A percentile compares a stretch with the other conserved stretches of the same genome.
Evolutionary conservation across 192 early-diverging fungal genomes (phyloP).

Genomic region (Umbelopsis sp.): DNA sequence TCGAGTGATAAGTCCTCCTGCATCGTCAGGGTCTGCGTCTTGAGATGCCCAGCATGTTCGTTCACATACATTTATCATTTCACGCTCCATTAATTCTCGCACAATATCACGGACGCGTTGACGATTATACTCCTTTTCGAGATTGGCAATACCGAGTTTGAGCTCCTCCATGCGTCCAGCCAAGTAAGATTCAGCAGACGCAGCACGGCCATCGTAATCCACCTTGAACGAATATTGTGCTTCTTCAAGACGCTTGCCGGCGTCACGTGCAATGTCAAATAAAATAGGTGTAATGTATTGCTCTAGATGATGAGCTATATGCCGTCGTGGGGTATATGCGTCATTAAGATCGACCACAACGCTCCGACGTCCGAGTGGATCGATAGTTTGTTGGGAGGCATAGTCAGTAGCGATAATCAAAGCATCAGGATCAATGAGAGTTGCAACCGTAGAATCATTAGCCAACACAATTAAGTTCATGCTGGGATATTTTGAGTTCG

Average conservation of each 20-base stretch:
- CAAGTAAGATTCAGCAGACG: slow-evolving; percentile 90
- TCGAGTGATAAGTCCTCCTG: slow-evolving; percentile 85
- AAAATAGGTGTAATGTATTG: neutral
- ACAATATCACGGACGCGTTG: slow-evolving; percentile 87
- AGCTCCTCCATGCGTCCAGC: slow-evolving; percentile 87
- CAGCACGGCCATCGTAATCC: slow-evolving; percentile 90
- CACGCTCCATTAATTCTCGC: slow-evolving; percentile 81
- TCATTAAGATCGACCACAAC: neutral
- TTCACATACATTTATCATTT: slow-evolving; percentile 81
- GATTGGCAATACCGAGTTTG: slow-evolving; percentile 89
- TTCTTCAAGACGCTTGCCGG: slow-evolving; percentile 67
- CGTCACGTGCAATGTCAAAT: slow-evolving; percentile 12
- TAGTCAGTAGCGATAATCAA: neutral
- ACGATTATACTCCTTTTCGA: slow-evolving; percentile 84
- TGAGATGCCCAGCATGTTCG: slow-evolving; percentile 87
- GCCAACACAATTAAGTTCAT: neutral
- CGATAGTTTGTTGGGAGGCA: slow-evolving; percentile 10
- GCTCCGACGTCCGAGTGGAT: slow-evolving; percentile 10
- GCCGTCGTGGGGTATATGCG: slow-evolving; percentile 4
- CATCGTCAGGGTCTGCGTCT: slow-evolving; percentile 67
- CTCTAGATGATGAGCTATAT: neutral
- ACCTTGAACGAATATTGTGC: slow-evolving; percentile 95
- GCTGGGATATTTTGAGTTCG: neutral
- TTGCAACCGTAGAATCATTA: neutral
- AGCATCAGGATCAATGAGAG: neutral